Evolutionary conservation across 352 stramenopile species (phyloP).

Genomic region (Globisporangium lucens): DNA sequence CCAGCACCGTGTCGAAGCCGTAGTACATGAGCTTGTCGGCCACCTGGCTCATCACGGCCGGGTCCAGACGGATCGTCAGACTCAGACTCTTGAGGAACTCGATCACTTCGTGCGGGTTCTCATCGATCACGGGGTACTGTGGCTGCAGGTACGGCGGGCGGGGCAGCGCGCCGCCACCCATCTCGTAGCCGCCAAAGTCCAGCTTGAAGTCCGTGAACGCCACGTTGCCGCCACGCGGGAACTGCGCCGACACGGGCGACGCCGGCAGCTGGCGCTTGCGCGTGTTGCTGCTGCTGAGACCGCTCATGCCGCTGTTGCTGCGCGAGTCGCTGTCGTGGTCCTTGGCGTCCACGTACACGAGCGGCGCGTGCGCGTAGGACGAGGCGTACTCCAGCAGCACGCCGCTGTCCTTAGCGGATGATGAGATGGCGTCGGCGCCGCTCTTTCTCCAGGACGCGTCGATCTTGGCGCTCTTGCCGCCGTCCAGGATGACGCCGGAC

Average conservation of each 20-base stretch:
- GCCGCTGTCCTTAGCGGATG: background rate
- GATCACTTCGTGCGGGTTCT: constrained; percentile 33
- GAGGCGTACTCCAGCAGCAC: constrained; percentile 10
- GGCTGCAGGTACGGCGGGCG: constrained; percentile 9
- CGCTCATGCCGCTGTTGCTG: constrained; percentile 24
- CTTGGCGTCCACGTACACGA: constrained; percentile 21
- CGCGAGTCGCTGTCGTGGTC: constrained; percentile 23
- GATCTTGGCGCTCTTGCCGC: background rate
- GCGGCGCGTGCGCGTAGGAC: constrained; percentile 16
- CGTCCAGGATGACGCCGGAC: constrained; percentile 6
- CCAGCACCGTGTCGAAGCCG: constrained; percentile 58
- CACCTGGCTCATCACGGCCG: constrained; percentile 26
- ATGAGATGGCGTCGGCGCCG: constrained; percentile 4
- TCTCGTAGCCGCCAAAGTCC: constrained; percentile 53
- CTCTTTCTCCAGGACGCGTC: constrained; percentile 7
- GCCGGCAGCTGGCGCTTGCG: constrained; percentile 32
- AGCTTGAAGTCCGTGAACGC: constrained; percentile 57
- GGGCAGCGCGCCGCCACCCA: constrained; percentile 19
- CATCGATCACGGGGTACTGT: constrained; percentile 17
- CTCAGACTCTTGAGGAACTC: constrained; percentile 52
- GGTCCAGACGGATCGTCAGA: constrained; percentile 34
- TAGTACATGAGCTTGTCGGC: constrained; percentile 40
- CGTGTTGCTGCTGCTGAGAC: constrained; percentile 23
- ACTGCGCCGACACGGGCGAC: constrained; percentile 17
- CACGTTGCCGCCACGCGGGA: constrained; percentile 13